A percentile compares a stretch with the other conserved stretches of the same genome.
Evolutionary conservation across 805 yeast genomes (phyloP).

Genomic region (Saturnispora hagleri): DNA sequence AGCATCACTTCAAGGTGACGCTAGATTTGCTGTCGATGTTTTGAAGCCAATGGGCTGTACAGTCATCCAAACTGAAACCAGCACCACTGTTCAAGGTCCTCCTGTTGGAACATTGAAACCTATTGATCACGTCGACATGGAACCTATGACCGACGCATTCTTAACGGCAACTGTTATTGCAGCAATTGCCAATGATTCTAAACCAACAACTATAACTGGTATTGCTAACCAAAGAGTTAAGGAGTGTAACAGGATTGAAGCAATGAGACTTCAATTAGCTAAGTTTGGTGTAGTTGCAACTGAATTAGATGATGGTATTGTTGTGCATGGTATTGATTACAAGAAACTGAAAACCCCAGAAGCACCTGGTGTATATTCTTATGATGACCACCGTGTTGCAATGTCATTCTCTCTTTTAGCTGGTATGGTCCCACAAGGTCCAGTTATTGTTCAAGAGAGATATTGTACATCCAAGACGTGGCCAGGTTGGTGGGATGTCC

Average conservation of each 20-base stretch:
- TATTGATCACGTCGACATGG: conserved; percentile 82
- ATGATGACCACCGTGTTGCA: conserved; percentile 97
- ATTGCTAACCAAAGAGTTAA: conserved; percentile 97
- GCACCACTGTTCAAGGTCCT: conserved; percentile 92
- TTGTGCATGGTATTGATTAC: conserved; percentile 59
- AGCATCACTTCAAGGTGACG: conserved; percentile 91
- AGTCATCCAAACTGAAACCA: conserved; percentile 72
- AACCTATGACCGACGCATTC: conserved; percentile 99
- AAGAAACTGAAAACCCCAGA: conserved; percentile 47
- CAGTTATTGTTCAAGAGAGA: conserved; percentile 74
- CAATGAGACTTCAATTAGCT: conserved; percentile 82
- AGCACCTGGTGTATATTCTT: conserved; percentile 57
- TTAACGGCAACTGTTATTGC: conserved; percentile 95
- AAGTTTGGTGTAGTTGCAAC: conserved; percentile 83
- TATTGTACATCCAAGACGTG: conserved; percentile 94
- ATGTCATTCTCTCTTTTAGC: conserved; percentile 92
- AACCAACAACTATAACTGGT: conserved; percentile 75
- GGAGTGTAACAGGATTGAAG: conserved; percentile 92
- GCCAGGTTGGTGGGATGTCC: conserved; percentile 99
- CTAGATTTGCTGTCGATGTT: conserved; percentile 90
- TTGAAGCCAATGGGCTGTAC: conserved; percentile 90
- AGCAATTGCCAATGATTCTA: conserved; percentile 59
- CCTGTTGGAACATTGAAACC: conserved; percentile 59
- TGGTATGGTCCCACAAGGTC: conserved; percentile 42
- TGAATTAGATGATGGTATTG: conserved; percentile 90